Conservation (phyloP, 2,329 filamentous ascomycete genomes). For the Alternaria postmessia region DNA sequence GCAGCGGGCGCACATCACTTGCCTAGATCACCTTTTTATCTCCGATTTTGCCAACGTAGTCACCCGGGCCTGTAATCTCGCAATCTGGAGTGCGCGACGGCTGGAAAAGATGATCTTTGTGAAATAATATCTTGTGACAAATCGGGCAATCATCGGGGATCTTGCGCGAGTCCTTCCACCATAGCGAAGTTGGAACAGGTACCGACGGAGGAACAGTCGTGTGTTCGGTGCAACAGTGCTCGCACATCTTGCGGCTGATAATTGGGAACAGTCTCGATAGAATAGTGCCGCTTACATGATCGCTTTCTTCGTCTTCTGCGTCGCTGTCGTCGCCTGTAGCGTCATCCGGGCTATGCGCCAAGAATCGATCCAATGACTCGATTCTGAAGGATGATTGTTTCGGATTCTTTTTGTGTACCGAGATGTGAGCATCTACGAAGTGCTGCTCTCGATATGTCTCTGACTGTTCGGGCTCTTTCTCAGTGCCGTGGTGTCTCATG, state of each 20-base stretch:
- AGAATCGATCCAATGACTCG: neutral
- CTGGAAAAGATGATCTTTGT: neutral
- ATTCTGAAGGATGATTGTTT: neutral
- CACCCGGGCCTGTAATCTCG: neutral
- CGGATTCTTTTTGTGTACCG: neutral
- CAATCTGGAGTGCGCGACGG: rapidly evolving
- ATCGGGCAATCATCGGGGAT: neutral
- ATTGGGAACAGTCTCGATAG: neutral
- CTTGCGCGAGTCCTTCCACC: neutral
- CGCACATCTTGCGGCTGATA: neutral
- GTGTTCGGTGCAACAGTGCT: neutral
- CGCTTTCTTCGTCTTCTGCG: neutral
- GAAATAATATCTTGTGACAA: neutral
- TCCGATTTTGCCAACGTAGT: neutral
- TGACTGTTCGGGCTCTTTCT: neutral
- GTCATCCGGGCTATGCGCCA: neutral
- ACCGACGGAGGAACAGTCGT: neutral
- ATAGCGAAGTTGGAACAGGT: neutral
- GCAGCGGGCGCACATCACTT: too few relatives aligned
- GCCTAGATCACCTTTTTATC: neutral
- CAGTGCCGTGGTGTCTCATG: neutral
- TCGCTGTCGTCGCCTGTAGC: neutral
- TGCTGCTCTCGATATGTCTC: rapidly evolving
- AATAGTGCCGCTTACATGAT: neutral
- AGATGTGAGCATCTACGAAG: neutral